These are phyloP conservation scores for Colletotrichum musicola DNA, from an alignment of 2,329 filamentous ascomycete species.

Conservation along the genomic window DNA sequence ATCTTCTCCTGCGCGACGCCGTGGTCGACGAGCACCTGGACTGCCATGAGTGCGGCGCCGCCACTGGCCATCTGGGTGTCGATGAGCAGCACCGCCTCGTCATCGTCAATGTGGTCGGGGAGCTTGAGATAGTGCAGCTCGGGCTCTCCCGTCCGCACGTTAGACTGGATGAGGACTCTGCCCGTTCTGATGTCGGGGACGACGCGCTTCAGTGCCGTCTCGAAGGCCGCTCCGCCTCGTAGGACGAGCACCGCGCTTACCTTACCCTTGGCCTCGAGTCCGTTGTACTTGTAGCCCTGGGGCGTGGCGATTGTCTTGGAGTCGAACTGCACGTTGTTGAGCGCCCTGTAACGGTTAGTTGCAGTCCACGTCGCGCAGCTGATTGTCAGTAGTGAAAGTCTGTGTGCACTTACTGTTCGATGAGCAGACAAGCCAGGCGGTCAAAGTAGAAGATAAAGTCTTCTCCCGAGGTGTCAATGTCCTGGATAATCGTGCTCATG, in stretches of 20 bases:
- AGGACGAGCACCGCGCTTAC: slow-evolving; percentile 90
- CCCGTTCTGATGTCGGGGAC: slow-evolving; percentile 94
- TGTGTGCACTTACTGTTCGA: slow-evolving; percentile 74
- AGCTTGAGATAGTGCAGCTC: slow-evolving; percentile 92
- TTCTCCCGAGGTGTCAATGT: slow-evolving; percentile 82
- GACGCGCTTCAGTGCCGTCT: slow-evolving; percentile 88
- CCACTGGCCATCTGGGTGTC: slow-evolving; percentile 97
- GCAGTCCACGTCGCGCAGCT: neutral
- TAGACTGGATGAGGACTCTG: slow-evolving; percentile 90
- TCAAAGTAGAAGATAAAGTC: slow-evolving; percentile 99
- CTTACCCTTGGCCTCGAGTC: slow-evolving; percentile 77
- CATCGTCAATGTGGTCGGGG: slow-evolving; percentile 76
- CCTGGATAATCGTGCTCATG: slow-evolving; percentile 92
- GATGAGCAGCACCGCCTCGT: slow-evolving; percentile 86
- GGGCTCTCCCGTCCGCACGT: slow-evolving; percentile 86
- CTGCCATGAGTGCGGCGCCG: slow-evolving; percentile 89
- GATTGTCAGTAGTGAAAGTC: neutral
- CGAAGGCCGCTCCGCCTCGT: slow-evolving; percentile 88
- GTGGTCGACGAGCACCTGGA: slow-evolving; percentile 94
- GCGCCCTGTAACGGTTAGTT: slow-evolving; percentile 64
- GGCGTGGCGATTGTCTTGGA: slow-evolving; percentile 77
- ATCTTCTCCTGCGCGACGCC: slow-evolving; percentile 88
- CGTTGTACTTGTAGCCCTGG: slow-evolving; percentile 75
- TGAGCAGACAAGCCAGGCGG: slow-evolving; percentile 83
- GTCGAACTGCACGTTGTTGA: slow-evolving; percentile 81